Conservation (phyloP, 106 monocot genomes). For the Ottelia alismoides region DNA sequence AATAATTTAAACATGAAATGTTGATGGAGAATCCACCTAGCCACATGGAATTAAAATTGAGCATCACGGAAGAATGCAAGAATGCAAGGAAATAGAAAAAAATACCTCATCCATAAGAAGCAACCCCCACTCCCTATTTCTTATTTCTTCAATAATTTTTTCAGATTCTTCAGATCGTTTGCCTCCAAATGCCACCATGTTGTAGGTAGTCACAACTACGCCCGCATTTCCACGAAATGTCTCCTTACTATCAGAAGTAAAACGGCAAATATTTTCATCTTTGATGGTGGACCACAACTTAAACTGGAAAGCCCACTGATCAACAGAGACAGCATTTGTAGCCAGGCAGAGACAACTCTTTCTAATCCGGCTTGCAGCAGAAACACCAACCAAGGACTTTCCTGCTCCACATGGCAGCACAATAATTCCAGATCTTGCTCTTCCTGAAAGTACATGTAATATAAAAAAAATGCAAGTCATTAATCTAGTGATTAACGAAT, state of each 20-base stretch:
- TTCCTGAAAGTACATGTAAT: too few relatives aligned
- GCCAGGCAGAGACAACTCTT: slow-evolving; percentile 94
- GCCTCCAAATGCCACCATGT: slow-evolving; percentile 99
- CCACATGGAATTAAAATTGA: too few relatives aligned
- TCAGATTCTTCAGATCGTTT: slow-evolving; percentile 98
- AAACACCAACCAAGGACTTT: slow-evolving; percentile 96
- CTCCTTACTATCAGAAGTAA: slow-evolving; percentile 98
- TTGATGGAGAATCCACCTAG: too few relatives aligned
- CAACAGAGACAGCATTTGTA: slow-evolving; percentile 98
- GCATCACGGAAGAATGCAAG: too few relatives aligned
- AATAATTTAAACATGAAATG: too few relatives aligned
- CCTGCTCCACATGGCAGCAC: slow-evolving; percentile 99
- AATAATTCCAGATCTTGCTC: slow-evolving; percentile 98
- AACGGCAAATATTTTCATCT: slow-evolving; percentile 95
- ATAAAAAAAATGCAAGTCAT: too few relatives aligned
- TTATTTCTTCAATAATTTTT: slow-evolving; percentile 97
- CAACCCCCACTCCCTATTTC: slow-evolving; percentile 98
- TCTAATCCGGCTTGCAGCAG: slow-evolving; percentile 84
- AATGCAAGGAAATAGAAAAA: too few relatives aligned
- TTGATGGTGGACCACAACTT: slow-evolving; percentile 95
- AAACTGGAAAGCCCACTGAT: slow-evolving; percentile 99
- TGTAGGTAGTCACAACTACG: slow-evolving; percentile 97
- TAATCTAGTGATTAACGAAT: too few relatives aligned
- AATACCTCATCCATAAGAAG: slow-evolving; percentile 99
- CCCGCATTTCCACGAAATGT: slow-evolving; percentile 93